Percentiles rank a stretch among this genome's conserved stretches.
Conservation (phyloP, 2,329 filamentous ascomycete species). For the Ilyonectria destructans region DNA sequence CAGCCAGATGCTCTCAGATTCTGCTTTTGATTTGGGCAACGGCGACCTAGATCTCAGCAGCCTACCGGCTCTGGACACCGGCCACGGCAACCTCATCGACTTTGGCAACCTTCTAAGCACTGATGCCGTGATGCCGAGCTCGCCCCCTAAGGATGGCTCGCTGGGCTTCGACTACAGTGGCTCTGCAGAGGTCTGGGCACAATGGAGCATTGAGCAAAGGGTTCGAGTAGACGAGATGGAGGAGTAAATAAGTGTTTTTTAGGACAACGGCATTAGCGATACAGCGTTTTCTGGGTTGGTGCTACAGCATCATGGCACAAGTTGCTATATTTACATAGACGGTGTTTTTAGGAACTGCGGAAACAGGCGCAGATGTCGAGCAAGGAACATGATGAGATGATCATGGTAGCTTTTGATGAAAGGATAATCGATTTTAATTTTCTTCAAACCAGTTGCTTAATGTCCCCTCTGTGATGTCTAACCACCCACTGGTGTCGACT, state of each 20-base stretch:
- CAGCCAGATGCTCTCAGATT: conserved; percentile 75
- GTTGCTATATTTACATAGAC: conserved; percentile 31
- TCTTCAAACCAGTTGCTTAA: not conserved
- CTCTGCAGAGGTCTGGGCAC: conserved; percentile 49
- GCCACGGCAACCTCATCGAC: conserved; percentile 59
- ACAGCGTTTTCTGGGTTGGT: conserved; percentile 38
- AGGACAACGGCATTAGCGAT: conserved; percentile 28
- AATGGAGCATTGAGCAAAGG: conserved; percentile 50
- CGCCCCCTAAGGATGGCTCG: conserved; percentile 58
- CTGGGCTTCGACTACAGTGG: conserved; percentile 52
- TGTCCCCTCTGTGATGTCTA: not conserved
- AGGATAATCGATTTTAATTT: conserved; percentile 12
- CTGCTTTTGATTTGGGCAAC: conserved; percentile 61
- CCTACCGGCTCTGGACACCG: conserved; percentile 58
- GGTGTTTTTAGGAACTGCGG: conserved; percentile 19
- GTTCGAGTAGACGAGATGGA: conserved; percentile 34
- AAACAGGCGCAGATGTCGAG: conserved; percentile 4
- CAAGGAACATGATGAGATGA: conserved; percentile 18
- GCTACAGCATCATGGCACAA: conserved; percentile 34
- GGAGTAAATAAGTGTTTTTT: conserved; percentile 36
- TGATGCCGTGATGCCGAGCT: conserved; percentile 65
- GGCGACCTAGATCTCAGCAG: conserved; percentile 62
- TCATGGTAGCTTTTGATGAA: conserved; percentile 20
- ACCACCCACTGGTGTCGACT: not conserved
- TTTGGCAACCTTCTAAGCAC: conserved; percentile 66